Conservation (phyloP, 176 grass and related monocot genomes). For the Dendrocalamus sinicus region DNA sequence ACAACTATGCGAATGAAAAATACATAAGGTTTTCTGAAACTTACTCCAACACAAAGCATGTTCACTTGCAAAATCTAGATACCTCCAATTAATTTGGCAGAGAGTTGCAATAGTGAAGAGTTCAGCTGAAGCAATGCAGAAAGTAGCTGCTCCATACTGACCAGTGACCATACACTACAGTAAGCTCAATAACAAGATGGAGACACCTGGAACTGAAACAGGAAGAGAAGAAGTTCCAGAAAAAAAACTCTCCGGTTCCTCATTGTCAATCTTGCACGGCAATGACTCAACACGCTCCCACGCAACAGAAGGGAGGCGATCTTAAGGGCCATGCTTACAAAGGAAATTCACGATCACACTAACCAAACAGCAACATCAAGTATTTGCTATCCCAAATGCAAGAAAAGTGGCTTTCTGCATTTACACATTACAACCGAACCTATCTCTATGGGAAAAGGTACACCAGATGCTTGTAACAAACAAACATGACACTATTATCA, state of each 20-base stretch:
- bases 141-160: conserved; percentile 8
- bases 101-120: not conserved
- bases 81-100: conserved; percentile 17
- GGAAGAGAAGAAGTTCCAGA: conserved; percentile 51
- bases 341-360: not conserved
- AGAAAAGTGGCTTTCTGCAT: not conserved
- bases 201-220: conserved; percentile 32
- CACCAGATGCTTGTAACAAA: not conserved
- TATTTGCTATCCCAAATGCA: not conserved
- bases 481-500: not conserved
- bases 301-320: conserved; percentile 61
- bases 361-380: not conserved
- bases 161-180: not conserved
- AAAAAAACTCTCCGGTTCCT: conserved; percentile 55
- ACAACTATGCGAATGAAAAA: not conserved
- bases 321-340: conserved; percentile 70
- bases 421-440: not conserved
- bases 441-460: not conserved
- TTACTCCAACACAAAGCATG: not conserved
- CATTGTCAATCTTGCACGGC: conserved; percentile 60
- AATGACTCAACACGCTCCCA: conserved; percentile 90
- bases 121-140: conserved; percentile 33
- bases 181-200: conserved; percentile 25
- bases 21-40: not conserved
- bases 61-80: conserved; percentile 35